Evolutionary conservation across 352 stramenopile genomes (phyloP), one percentile per base, ranked within the genome.

Genomic region (Stramenopiles sp.): DNA sequence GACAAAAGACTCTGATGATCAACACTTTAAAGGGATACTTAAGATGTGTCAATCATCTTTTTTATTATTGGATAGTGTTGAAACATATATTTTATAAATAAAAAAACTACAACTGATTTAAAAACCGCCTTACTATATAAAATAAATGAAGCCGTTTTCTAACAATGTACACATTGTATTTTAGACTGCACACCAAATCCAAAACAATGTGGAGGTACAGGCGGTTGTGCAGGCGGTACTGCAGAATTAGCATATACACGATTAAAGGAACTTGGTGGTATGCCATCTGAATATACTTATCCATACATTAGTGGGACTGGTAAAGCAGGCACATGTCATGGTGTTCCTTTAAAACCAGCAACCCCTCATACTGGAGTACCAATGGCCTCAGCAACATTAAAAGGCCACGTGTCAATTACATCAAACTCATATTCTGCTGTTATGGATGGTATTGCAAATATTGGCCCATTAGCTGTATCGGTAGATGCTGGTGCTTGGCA

Each of bases 391-490:
- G 86, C 78, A 77, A 33, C 23, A 78, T 83, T 32, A 80, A 78
- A 83, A 78, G 81, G 79, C 30, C 88, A 83, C 76, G 80, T 83
- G 20, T 79, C 78, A 7, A 80, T 90, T 6, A 84, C 85, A 30
- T 81, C 79, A 1, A 91, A 92, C 81, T 81, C 89, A 76, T 89
- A 91, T 79, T 80, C 84, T 27, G 30, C 78, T n/a, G 73, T 89
- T 27, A 87, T 91, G 82, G 87, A 88, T 82, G 85, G 86, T 73
- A 79, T 92, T 63, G 85, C 84, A n/a, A 87, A 84, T 43, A 78
- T 86, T 7, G 87, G 87, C 7, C 88, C 88, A 1, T 20, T 91
- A 43, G 86, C 82, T 32, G 80, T 92, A 13, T 80, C 76, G 33
- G 84, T 91, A 29, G 84, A 86, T 43, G 86, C 85, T 6, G 63